Base-by-base conservation (phyloP, 345 rosid genomes). In the Gossypium stocksii region DNA sequence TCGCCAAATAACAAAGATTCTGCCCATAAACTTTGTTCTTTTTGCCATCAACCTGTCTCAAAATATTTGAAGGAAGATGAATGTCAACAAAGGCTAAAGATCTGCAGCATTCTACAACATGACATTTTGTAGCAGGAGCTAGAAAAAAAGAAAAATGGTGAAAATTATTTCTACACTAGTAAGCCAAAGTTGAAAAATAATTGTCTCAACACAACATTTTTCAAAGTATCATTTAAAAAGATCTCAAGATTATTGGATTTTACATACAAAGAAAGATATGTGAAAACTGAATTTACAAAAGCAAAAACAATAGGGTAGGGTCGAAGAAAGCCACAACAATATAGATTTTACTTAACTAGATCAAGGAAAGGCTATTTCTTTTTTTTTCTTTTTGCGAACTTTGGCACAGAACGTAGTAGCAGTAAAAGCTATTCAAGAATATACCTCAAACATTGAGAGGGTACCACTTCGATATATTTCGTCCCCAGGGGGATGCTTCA, bases 21-120 rank as follows among this genome's bases (percentile, higher is more conserved):
- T 96, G 99, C 70, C 97, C 99, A 67, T 96, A 96, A 76, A 96
- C 98, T 85, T 91, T 96, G 81, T 96, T 96, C 90, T 93, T 96
- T 73, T 96, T 95, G 16, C 99, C 99, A 83, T 95, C 99, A 66
- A 90, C 83, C 85, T 87, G 88, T 49, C 78, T 38, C 61, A 70
- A 71, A 29, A 81, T 48, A 70, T 29, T 70, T 9, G 44, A 29
- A 20, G 7, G 25, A 72, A 45, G 17, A 43, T 45, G 67, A 49
- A 62, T 73, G n/a, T 46, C 68, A 73, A 48, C 15, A 44, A 58
- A 60, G 43, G 15, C 22, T 43, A 44, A 15, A 72, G 23, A 58
- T 45, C 52, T 3, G 45, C 54, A 58, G 15, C 38, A 72, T 59
- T 25, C 10, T 59, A 52, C n/a, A 54, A 25, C 11, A 45, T 2